Base-by-base conservation (phyloP, 2,329 filamentous ascomycete genomes). In the Fusarium subglutinans region DNA sequence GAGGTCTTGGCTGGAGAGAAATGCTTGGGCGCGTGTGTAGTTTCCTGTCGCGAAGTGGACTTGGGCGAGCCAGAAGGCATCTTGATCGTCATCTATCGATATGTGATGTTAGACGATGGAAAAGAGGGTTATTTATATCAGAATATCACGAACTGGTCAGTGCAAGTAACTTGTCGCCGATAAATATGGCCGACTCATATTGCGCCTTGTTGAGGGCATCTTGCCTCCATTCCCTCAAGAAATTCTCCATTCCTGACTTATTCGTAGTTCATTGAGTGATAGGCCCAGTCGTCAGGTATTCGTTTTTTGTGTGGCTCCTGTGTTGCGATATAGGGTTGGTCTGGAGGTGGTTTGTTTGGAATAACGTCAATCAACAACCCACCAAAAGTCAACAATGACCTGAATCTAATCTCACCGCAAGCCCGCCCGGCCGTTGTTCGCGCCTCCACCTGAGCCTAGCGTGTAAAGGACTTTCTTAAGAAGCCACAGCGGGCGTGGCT, bases 11-110 rank as follows among this genome's bases (percentile, higher is more conserved):
- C 94, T 92, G 37, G 92, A 90, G 70, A 99, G 90, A 74, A 98
- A 93, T 30, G 94, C 90, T 78, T 98, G 92, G 6, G 96, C 95
- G 78, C 96, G 93, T 14, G 93, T 96, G 83, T 97, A 98, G 86
- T 98, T 98, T 78, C 94, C 95, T 55, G 94, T 96, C 58, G 92
- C 93, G 84, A 98, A 99, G 83, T 99, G 96, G 43, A 98, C 94
- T 84, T 98, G 96, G n/a, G 96, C 96, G 48, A 99, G 92, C 93
- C 95, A 98, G 81, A 98, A 98, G 45, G 95, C 96, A 82, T 99
- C 96, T 74, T 94, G 92, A 79, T 98, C 95, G 81, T 96, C 93
- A 80, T 95, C 96, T 98, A 45, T 22, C 14, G 22, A 38, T 22
- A 33, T 10, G 20, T 17, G 18, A 18, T 51, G 63, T 66, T 67